Conservation (phyloP, 768 basidiomycete genomes). For the Termitomyces titanicus region DNA sequence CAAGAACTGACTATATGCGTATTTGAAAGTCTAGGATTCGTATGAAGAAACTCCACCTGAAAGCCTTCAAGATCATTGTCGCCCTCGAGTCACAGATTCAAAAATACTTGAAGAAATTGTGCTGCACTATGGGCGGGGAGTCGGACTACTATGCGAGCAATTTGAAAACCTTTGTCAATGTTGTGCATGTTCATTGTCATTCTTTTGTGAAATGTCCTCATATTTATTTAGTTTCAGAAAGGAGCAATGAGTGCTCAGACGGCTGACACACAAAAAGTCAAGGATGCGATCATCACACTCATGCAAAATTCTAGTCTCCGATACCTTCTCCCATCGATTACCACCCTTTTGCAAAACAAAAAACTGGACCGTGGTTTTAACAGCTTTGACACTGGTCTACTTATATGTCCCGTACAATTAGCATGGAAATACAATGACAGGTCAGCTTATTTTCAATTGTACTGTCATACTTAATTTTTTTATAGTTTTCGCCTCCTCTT, state of each 20-base stretch:
- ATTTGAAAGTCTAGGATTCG: too few relatives aligned
- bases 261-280: background rate
- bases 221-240: background rate
- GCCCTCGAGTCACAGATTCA: background rate
- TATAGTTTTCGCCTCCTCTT: background rate
- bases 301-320: background rate
- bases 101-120: background rate
- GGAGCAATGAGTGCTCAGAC: background rate
- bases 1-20: too few relatives aligned
- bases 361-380: background rate
- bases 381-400: background rate
- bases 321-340: background rate
- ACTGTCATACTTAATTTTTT: background rate
- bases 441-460: background rate
- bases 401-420: background rate
- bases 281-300: background rate
- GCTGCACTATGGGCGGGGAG: background rate
- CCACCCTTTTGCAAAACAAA: background rate
- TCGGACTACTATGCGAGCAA: background rate
- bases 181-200: background rate
- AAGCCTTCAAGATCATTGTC: background rate
- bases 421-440: background rate
- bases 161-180: background rate
- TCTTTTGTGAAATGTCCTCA: background rate
- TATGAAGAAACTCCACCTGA: background rate